Percentiles rank a stretch among this genome's conserved stretches.
phyloP scores from a whole-genome alignment of 441 rosid genomes.

The Kokia cookei region DNA sequence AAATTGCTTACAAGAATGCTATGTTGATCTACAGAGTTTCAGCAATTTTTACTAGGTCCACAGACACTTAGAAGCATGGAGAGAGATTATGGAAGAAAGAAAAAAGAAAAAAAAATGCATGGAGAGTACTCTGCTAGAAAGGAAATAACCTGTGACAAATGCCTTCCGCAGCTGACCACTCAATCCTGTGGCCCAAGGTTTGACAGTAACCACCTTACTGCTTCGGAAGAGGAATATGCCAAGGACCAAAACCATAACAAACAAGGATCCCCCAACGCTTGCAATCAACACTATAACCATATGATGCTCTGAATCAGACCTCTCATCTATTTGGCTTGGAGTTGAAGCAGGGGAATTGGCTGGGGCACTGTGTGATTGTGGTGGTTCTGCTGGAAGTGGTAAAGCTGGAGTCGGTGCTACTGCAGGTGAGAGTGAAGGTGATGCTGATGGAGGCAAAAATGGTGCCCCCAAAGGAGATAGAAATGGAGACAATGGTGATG shows the following conservation, averaged over 20 bases:
- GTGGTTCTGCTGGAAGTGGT: slow-evolving; percentile 18
- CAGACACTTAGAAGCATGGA: neutral
- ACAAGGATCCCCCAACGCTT: slow-evolving; percentile 36
- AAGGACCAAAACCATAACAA: slow-evolving; percentile 38
- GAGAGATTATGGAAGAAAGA: too few relatives aligned
- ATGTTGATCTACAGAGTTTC: neutral
- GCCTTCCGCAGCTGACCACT: slow-evolving; percentile 92
- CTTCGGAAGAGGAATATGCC: slow-evolving; percentile 35
- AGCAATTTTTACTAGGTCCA: neutral
- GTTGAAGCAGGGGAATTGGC: slow-evolving; percentile 24
- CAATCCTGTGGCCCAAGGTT: slow-evolving; percentile 80
- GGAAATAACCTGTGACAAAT: slow-evolving; percentile 60
- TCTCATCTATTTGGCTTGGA: slow-evolving; percentile 18
- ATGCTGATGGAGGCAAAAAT: slow-evolving; percentile 25
- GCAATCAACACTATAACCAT: slow-evolving; percentile 26
- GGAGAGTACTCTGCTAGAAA: neutral
- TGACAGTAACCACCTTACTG: slow-evolving; percentile 64
- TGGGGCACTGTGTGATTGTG: slow-evolving; percentile 11
- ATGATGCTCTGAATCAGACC: slow-evolving; percentile 26
- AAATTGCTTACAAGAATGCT: neutral
- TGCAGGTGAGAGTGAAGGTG: slow-evolving; percentile 32
- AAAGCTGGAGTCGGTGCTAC: slow-evolving; percentile 22
- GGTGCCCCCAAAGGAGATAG: slow-evolving; percentile 23
- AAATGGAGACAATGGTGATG: slow-evolving; percentile 17
- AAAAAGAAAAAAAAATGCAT: neutral